These are phyloP conservation scores for Tricladium varicosporioides DNA, from an alignment of 2,329 filamentous ascomycete genomes.

Conservation along the genomic window DNA sequence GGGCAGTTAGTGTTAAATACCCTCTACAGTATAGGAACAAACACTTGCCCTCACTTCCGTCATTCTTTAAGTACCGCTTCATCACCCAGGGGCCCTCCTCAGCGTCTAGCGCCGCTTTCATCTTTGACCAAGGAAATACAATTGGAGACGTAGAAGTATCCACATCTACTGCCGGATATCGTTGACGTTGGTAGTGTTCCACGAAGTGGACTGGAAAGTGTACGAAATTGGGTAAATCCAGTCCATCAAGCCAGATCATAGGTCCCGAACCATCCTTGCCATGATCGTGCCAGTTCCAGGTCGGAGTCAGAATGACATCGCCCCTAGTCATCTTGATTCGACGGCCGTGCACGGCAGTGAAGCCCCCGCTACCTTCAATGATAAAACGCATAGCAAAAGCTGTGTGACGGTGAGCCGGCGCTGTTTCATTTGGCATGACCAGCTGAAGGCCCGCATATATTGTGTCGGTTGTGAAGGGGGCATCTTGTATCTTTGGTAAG, in stretches of 20 bases:
- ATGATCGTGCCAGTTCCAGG: constrained; percentile 60
- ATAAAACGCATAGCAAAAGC: constrained; percentile 58
- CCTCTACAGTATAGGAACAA: too few relatives aligned
- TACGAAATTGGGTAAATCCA: constrained; percentile 52
- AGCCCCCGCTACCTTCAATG: constrained; percentile 54
- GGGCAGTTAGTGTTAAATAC: too few relatives aligned
- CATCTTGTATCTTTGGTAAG: constrained; percentile 33
- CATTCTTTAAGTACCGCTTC: constrained; percentile 36
- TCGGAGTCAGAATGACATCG: constrained; percentile 56
- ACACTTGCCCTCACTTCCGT: constrained; percentile 33
- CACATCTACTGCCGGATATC: constrained; percentile 48
- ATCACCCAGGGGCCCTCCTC: constrained; percentile 29
- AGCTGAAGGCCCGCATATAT: constrained; percentile 56
- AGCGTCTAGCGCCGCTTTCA: constrained; percentile 39
- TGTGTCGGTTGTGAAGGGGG: constrained; percentile 56
- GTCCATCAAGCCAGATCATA: constrained; percentile 57
- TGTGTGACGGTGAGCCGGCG: constrained; percentile 53
- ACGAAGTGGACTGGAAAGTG: constrained; percentile 54
- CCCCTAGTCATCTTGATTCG: constrained; percentile 50
- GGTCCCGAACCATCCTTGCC: constrained; percentile 54
- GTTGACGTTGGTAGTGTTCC: constrained; percentile 44
- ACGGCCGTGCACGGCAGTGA: constrained; percentile 55
- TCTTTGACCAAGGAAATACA: constrained; percentile 41
- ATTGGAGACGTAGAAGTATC: constrained; percentile 37
- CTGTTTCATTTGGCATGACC: constrained; percentile 54